Evolutionary conservation across 2,329 filamentous ascomycete genomes (phyloP).

Genomic region (Aspergillus texensis): DNA sequence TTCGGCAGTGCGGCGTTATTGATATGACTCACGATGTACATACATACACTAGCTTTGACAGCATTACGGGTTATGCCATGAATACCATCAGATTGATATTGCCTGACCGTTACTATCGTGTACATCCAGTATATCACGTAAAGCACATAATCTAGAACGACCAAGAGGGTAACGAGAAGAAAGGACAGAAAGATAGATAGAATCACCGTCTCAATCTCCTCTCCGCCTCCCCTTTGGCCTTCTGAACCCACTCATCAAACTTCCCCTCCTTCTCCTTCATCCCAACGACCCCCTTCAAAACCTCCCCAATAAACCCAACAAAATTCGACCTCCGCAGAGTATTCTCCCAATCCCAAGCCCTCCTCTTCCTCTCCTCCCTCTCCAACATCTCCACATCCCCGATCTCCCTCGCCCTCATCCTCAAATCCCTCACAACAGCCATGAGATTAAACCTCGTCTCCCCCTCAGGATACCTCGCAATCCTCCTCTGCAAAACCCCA

Average conservation of each 20-base stretch:
- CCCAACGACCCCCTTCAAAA: conserved; percentile 82
- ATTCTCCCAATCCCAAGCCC: conserved; percentile 93
- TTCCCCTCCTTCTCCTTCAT: conserved; percentile 68
- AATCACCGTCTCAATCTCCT: conserved; percentile 37
- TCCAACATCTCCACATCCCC: conserved; percentile 79
- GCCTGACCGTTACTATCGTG: neutral
- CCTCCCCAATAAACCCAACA: conserved; percentile 88
- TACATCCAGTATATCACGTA: neutral
- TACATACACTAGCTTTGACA: conserved; percentile 9
- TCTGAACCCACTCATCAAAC: conserved; percentile 82
- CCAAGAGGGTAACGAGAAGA: conserved; percentile 23
- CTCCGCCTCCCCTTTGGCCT: conserved; percentile 53
- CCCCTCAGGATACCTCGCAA: conserved; percentile 78
- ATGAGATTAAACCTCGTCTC: conserved; percentile 97
- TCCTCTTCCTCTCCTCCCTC: conserved; percentile 79
- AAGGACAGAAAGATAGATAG: neutral
- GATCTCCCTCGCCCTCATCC: conserved; percentile 74
- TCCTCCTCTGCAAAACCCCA: conserved; percentile 80
- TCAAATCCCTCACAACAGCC: conserved; percentile 84
- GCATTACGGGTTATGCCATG: conserved; percentile 3
- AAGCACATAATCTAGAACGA: neutral
- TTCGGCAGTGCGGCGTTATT: conserved; percentile 6
- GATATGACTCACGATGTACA: conserved; percentile 19
- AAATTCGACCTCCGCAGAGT: conserved; percentile 91
- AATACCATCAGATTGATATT: neutral